Base-by-base conservation (phyloP, 257 asterid genomes). In the Thymus mandschuricus region DNA sequence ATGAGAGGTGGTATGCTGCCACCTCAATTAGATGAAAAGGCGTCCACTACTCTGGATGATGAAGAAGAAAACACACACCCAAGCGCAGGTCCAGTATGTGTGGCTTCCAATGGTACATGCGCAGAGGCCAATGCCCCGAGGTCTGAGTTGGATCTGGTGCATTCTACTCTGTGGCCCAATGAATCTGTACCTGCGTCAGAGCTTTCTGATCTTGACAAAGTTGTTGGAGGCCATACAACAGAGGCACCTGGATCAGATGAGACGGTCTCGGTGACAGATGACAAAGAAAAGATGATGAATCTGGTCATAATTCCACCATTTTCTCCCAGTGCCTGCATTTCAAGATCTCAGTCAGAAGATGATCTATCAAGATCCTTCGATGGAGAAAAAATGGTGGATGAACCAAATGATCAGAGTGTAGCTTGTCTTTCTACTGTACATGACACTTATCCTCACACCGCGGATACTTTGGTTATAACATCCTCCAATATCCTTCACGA, bases 61-160 rank as follows among this genome's bases (percentile, higher is more conserved):
- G 74, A 82, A 66, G 82, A 82, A 57, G 74, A 66, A 31, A 75
- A 73, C 66, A 33, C 73, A 66, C 54, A 69, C 72, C 60, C 65
- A 65, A 75, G 51, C 77, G 64, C 45, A 52, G 72, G 72, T 76
- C 67, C 74, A 46, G 61, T 81, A 35, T 60, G 68, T 66, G 71
- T 50, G 63, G 75, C 66, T 66, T 63, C 82, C 59, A 80, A 69
- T 64, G 61, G 60, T 68, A 64, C 70, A 57, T 56, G 77, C 74
- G 21, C 68, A 10, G 70, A 48, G 50, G 35, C 43, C 35, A 74
- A 57, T 75, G 78, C 71, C 54, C 55, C 50, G 56, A 67, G 73
- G 70, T 68, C 79, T 62, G 77, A 82, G 56, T 63, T 78, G 75
- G 82, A 81, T 73, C 89, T 61, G 76, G 78, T 69, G 52, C 66